A percentile compares a stretch with the other conserved stretches of the same genome.
phyloP scores from a whole-genome alignment of 208 protist genomes.

The Leishmania arabica region DNA sequence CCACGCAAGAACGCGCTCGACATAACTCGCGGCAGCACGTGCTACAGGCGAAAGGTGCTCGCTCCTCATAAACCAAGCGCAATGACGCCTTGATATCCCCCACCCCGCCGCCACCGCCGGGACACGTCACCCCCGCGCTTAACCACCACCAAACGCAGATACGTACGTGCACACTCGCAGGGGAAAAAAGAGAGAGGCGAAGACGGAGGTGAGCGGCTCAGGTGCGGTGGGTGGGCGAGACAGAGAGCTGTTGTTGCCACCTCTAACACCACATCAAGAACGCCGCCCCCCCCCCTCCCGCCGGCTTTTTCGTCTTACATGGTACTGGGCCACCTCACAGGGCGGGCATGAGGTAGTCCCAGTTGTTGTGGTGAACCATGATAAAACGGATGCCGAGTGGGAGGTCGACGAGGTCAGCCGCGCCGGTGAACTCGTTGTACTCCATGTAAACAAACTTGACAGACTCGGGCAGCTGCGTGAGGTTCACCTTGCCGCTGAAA shows the following conservation, averaged over 20 bases:
- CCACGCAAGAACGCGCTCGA: not conserved
- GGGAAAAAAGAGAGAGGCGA: not conserved
- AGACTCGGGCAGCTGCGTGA: conserved; percentile 42
- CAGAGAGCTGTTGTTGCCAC: not conserved
- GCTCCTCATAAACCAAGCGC: not conserved
- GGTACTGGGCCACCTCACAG: not conserved
- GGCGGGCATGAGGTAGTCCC: conserved; percentile 42
- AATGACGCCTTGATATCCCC: too few species aligned
- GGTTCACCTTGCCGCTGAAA: conserved; percentile 34
- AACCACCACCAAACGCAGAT: not conserved
- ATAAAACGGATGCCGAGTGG: conserved; percentile 41
- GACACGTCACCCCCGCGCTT: not conserved
- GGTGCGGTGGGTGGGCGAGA: not conserved
- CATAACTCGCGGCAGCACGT: not conserved
- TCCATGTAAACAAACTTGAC: conserved; percentile 40
- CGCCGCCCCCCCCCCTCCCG: not conserved
- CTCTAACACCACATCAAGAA: not conserved
- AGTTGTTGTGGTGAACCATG: conserved; percentile 57
- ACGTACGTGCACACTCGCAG: not conserved
- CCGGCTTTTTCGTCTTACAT: not conserved
- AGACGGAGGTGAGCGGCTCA: not conserved
- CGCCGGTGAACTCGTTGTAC: conserved; percentile 47
- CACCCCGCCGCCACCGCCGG: not conserved
- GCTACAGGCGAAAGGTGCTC: not conserved
- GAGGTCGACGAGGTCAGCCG: conserved; percentile 39